phyloP scores from a whole-genome alignment of 148 eudicot genomes.

The Vaccinium darrowii region DNA sequence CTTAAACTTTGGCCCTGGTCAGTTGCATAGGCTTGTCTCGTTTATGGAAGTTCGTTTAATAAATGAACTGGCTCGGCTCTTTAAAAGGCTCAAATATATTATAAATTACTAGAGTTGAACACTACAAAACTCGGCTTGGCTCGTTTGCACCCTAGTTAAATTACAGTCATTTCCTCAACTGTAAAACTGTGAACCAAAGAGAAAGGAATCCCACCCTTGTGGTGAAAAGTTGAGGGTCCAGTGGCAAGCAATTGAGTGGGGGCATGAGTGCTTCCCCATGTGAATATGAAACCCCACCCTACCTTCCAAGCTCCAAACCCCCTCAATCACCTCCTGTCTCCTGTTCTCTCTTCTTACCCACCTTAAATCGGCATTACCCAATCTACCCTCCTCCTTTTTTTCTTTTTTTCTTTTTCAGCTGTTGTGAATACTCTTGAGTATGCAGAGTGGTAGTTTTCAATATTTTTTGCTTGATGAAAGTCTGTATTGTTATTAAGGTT shows the following conservation, averaged over 20 bases:
- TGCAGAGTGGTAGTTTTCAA: no score
- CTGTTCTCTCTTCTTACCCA: not conserved
- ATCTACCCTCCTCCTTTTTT: not conserved
- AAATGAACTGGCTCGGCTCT: no score
- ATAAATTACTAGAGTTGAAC: no score
- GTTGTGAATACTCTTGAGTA: not conserved
- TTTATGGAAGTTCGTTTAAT: no score
- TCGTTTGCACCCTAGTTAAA: not conserved
- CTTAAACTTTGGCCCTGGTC: no score
- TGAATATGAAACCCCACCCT: not conserved
- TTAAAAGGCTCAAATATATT: no score
- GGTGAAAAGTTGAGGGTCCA: not conserved
- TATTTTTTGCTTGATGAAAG: not conserved
- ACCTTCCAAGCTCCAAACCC: not conserved
- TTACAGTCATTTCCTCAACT: not conserved
- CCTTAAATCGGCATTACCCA: not conserved
- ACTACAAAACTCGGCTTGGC: no score
- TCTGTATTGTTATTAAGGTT: no score
- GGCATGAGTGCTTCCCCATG: constrained; percentile 8
- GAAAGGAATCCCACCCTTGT: not conserved
- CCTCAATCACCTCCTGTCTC: not conserved
- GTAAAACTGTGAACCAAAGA: not conserved
- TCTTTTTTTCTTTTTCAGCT: not conserved
- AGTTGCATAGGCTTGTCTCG: no score
- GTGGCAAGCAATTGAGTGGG: constrained; percentile 2